These are phyloP conservation scores for Cladosporium sp. DNA, from an alignment of 2,329 filamentous ascomycete genomes.

Conservation along the genomic window DNA sequence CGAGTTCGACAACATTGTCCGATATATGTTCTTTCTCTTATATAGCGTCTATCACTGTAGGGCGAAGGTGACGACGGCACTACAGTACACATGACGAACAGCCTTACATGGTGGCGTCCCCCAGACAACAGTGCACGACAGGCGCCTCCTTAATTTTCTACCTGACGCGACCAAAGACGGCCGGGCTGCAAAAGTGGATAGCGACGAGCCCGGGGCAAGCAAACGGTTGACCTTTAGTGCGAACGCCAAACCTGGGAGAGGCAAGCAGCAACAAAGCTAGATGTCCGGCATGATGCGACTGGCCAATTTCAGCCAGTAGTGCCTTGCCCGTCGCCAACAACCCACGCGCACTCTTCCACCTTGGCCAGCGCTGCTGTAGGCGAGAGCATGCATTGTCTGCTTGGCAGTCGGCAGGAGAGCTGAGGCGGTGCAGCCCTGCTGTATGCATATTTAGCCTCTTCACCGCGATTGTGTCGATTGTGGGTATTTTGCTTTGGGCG, in stretches of 20 bases:
- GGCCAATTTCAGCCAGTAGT: conserved; percentile 1
- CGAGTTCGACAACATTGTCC: not conserved
- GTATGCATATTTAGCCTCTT: not conserved
- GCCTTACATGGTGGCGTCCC: conserved; percentile 13
- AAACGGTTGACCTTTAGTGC: conserved; percentile 14
- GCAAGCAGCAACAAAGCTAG: conserved; percentile 12
- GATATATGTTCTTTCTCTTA: not conserved
- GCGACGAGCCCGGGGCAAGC: conserved; percentile 4
- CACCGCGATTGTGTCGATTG: not conserved
- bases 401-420: conserved; percentile 5
- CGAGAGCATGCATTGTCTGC: not conserved
- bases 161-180: not conserved
- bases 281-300: conserved; percentile 7
- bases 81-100: not conserved
- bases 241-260: conserved; percentile 1
- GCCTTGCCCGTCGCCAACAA: not conserved
- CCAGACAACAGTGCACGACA: conserved; percentile 13
- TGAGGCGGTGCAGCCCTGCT: not conserved
- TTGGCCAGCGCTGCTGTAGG: conserved; percentile 5
- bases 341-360: not conserved
- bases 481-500: not conserved
- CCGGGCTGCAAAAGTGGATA: conserved; percentile 10
- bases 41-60: not conserved
- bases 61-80: not conserved
- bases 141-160: conserved; percentile 12